Conservation (phyloP, 2,329 filamentous ascomycete species). For the Dactylellina drechsleri region DNA sequence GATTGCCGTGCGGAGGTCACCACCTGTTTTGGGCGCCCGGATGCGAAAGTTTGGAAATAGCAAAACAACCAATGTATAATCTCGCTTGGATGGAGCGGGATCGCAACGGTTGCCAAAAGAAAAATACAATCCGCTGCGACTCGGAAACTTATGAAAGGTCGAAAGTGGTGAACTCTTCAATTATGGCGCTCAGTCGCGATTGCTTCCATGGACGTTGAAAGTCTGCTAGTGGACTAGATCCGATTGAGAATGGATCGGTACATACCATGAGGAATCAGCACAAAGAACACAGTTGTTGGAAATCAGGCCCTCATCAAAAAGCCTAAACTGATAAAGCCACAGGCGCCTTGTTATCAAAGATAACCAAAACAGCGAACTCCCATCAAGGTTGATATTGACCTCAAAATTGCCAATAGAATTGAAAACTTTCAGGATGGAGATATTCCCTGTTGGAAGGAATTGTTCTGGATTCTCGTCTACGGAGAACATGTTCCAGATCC, state of each 20-base stretch:
- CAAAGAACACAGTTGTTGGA: conserved; percentile 44
- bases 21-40: conserved; percentile 53
- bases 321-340: conserved; percentile 34
- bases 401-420: too few species aligned
- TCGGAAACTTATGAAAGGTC: conserved; percentile 29
- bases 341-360: not conserved
- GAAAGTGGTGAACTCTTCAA: conserved; percentile 6
- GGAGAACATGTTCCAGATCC: too few species aligned
- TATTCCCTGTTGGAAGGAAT: too few species aligned
- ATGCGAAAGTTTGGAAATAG: conserved; percentile 51
- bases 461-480: too few species aligned
- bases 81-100: conserved; percentile 53
- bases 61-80: conserved; percentile 47
- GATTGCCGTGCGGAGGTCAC: conserved; percentile 51
- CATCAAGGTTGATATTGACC: too few species aligned
- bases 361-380: too few species aligned
- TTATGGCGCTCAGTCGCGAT: conserved; percentile 20
- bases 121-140: conserved; percentile 20
- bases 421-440: too few species aligned
- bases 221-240: conserved; percentile 22
- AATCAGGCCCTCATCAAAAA: conserved; percentile 5
- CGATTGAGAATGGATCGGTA: conserved; percentile 33
- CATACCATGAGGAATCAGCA: conserved; percentile 2
- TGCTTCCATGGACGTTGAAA: conserved; percentile 21
- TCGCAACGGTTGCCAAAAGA: conserved; percentile 30